phyloP scores from a whole-genome alignment of 768 basidiomycete genomes.

The Boletus rex-veris region DNA sequence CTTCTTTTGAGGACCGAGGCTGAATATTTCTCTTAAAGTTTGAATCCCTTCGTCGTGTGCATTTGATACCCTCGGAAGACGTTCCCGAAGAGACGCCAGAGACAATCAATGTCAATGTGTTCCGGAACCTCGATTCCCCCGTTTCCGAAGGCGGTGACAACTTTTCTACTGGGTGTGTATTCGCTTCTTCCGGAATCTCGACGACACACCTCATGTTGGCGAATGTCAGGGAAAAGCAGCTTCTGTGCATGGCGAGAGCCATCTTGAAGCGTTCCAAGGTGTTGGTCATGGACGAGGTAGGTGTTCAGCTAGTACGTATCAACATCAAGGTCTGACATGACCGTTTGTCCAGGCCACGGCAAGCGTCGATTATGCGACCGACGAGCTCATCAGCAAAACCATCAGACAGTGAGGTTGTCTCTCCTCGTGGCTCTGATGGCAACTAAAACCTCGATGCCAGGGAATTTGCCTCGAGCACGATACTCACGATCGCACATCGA shows the following conservation, averaged over 20 bases:
- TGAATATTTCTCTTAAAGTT: slow-evolving; percentile 42
- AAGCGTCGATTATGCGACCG: slow-evolving; percentile 82
- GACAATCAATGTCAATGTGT: slow-evolving; percentile 67
- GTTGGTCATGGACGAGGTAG: slow-evolving; percentile 81
- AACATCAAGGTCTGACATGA: slow-evolving; percentile 2
- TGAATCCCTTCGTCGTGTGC: slow-evolving; percentile 80
- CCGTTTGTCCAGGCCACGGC: slow-evolving; percentile 54
- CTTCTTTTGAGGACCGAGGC: neutral
- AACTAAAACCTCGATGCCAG: slow-evolving; percentile 31
- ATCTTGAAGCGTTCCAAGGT: slow-evolving; percentile 76
- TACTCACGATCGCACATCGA: slow-evolving; percentile 80
- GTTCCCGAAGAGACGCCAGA: slow-evolving; percentile 35
- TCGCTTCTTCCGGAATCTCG: neutral
- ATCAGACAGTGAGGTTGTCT: slow-evolving; percentile 61
- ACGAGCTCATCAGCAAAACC: slow-evolving; percentile 80
- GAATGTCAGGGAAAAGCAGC: slow-evolving; percentile 62
- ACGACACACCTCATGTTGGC: neutral
- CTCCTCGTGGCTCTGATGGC: neutral
- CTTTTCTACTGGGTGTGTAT: slow-evolving; percentile 73
- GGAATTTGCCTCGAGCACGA: slow-evolving; percentile 77
- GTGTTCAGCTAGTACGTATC: slow-evolving; percentile 11
- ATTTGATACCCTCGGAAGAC: slow-evolving; percentile 65
- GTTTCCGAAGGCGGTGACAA: slow-evolving; percentile 88
- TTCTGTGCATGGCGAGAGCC: slow-evolving; percentile 87
- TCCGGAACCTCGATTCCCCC: slow-evolving; percentile 67